Base-by-base conservation (phyloP, 805 yeast genomes). In the Kodamaea fukazawae region DNA sequence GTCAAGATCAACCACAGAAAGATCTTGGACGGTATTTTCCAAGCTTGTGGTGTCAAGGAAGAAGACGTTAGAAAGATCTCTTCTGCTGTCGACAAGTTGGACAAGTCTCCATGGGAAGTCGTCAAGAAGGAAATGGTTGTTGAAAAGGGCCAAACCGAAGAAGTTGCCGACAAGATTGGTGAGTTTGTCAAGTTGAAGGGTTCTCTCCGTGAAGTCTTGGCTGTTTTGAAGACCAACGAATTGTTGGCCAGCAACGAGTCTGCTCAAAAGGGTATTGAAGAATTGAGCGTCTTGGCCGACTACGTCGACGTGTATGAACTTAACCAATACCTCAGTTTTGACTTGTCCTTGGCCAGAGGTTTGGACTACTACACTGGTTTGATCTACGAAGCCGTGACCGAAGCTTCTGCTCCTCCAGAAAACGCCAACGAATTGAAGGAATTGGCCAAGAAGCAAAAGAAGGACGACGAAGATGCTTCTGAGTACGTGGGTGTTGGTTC, bases 401-500 rank as follows among this genome's bases (percentile, higher is more conserved):
- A 83, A 12, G 96, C 89, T 34, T 86, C 96, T 33, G 97, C 97
- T n/a, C 96, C 99, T 15, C 98, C 98, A 41, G 66, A 68, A 30
- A 81, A 83, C 58, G 93, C 93, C 6, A 71, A 70, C 27, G 89
- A 78, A 61, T 70, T 81, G 61, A 83, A 79, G 60, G 71, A 64
- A 13, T 67, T 66, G 51, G 63, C 63, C n/a, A 61, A 57, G 36
- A 63, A 59, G 34, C 44, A 52, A 43, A 62, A 55, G 29, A 63
- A 56, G 29, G 86, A 76, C 12, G 91, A 78, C 38, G 96, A 88
- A 50, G 97, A 93, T 63, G 96, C 96, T 42, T 86, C 95, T 38
- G 97, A 87, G 48, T 88, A 86, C 53, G 98, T 93, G 40, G 99
- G 99, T 53, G 96, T 91, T 31, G 99, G 99, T 26, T 93, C 99